Evolutionary conservation across 2,329 filamentous ascomycete genomes (phyloP).

Genomic region (Septoria linicola): DNA sequence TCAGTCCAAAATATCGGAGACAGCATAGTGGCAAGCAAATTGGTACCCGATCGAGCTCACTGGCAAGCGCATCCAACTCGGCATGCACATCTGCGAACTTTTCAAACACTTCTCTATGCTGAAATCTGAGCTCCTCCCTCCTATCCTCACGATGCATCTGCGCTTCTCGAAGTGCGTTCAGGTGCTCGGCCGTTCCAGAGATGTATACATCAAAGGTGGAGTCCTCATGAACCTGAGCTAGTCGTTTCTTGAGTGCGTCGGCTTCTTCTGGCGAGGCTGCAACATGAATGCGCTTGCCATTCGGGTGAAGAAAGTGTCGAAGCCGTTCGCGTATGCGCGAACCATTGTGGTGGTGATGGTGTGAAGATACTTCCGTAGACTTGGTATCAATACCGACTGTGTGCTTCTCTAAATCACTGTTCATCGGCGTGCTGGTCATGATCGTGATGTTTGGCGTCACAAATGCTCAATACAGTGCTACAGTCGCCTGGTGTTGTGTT

Average conservation of each 20-base stretch:
- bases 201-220: conserved; percentile 58
- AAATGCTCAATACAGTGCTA: too few relatives aligned
- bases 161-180: conserved; percentile 51
- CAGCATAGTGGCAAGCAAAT: too few relatives aligned
- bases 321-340: conserved; percentile 42
- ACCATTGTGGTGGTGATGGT: conserved; percentile 12
- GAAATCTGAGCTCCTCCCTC: conserved; percentile 48
- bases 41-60: conserved; percentile 51
- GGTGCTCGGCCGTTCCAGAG: conserved; percentile 55
- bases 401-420: not conserved
- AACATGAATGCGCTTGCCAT: conserved; percentile 58
- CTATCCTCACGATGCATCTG: conserved; percentile 55
- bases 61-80: conserved; percentile 54
- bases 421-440: too few relatives aligned
- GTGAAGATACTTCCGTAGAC: not conserved
- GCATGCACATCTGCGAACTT: conserved; percentile 57
- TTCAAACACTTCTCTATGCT: conserved; percentile 53
- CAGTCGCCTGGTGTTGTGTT: too few relatives aligned
- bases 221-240: conserved; percentile 40
- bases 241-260: conserved; percentile 47
- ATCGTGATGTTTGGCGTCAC: too few relatives aligned
- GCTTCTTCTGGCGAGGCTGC: conserved; percentile 57
- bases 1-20: too few relatives aligned
- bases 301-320: conserved; percentile 55
- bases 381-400: not conserved